Percentiles rank a stretch among this genome's conserved stretches.
These are phyloP conservation scores for Alternaria infectoria DNA, from an alignment of 2,329 filamentous ascomycete genomes.

Conservation along the genomic window DNA sequence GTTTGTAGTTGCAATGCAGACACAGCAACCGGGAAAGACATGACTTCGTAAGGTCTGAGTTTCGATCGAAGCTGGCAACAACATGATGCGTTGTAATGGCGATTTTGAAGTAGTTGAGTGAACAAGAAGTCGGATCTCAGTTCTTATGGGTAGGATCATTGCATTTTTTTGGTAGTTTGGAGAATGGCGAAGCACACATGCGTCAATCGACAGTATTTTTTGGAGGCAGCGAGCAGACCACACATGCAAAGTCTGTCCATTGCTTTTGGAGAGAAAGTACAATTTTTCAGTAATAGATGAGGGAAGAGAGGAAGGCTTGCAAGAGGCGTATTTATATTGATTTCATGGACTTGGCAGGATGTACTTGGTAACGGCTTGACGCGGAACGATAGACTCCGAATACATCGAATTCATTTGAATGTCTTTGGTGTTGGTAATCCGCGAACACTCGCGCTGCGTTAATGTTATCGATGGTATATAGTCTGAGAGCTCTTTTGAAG, in stretches of 20 bases:
- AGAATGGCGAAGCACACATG: not conserved
- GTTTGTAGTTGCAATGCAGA: not conserved
- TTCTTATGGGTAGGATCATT: not conserved
- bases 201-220: accelerated
- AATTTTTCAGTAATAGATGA: not conserved
- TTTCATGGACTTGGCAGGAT: not conserved
- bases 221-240: not conserved
- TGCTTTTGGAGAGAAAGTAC: too few species aligned
- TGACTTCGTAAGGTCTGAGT: too few species aligned
- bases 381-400: too few species aligned
- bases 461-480: not conserved
- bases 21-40: not conserved
- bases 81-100: accelerated
- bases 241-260: not conserved
- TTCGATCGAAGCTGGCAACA: not conserved
- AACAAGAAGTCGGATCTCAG: accelerated
- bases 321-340: not conserved
- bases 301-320: accelerated
- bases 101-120: not conserved
- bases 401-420: too few species aligned
- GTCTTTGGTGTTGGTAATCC: too few species aligned
- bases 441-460: too few species aligned
- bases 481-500: not conserved
- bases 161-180: too few species aligned
- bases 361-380: not conserved